Evolutionary conservation across 192 early-diverging fungal species (phyloP), one percentile per base, ranked within the genome.

Genomic region (Gamsiella multidivaricata): DNA sequence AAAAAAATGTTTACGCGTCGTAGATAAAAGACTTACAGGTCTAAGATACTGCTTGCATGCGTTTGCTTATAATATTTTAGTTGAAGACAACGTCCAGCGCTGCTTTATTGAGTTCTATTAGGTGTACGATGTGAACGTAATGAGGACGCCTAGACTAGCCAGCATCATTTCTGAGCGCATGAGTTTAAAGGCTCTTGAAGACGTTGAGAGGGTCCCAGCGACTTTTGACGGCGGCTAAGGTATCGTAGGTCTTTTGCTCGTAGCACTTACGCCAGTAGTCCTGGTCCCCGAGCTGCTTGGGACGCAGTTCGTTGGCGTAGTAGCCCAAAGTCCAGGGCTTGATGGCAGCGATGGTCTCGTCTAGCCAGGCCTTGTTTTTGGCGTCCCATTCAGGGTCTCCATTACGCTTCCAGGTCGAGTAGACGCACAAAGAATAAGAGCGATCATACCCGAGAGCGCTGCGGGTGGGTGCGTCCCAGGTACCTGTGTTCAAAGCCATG

Each of bases 201-300:
- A 56, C 29, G 65, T 66, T 66, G 9, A 20, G n/a, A 42, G 65
- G 65, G 25, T 66, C 65, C 65, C 65, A 66, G 10, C 49, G 49
- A 54, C n/a, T 66, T 43, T 66, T 66, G 42, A 43, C 49, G 14
- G 36, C 33, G 26, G 26, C 37, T 22, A 66, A 49, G 36, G 49
- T 55, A 25, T 56, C 47, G 45, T 56, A 66, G 42, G 65, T 66
- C 29, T 66, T 47, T 42, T 66, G 43, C 65, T 66, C 53, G 22
- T 66, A 66, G 54, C 65, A 66, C 65, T 66, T 66, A 33, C 49
- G 23, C 65, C 65, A 66, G 54, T 66, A 66, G 20, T 66, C 54
- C 28, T 42, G 10, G 65, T 66, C 65, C 29, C 49, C 28, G 28
- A 66, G 18, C 65, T 56, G 41, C 43, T 56, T 55, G 39, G 65